Evolutionary conservation across 345 rosid genomes (phyloP), one percentile per base, ranked within the genome.

Genomic region (Lepidium africanum): DNA sequence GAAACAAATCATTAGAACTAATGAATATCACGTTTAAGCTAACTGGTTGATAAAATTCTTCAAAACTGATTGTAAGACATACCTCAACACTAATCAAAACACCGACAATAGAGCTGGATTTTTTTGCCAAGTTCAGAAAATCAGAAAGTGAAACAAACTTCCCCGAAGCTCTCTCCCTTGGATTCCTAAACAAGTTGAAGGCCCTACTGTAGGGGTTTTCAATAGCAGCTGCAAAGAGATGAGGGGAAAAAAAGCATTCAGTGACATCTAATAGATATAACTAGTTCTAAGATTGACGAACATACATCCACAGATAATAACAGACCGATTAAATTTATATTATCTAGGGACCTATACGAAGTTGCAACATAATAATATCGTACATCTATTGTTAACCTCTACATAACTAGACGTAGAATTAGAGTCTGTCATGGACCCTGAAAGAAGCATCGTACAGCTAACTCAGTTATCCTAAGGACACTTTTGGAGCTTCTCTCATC

Each of bases 21-120:
- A 13, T 0, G 7, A 64, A 39, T 37, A 48, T 65, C 71, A 15
- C 3, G 11, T 41, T 36, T 38, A 16, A 3, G 36, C 42, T 63
- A n/a, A 13, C 33, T 35, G 0, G 23, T 36, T 3, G 1, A 37
- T 5, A n/a, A 4, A 75, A 49, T 2, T 17, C 43, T 12, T 4
- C 32, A 21, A 6, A 74, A 36, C 30, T 37, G 57, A 61, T 30
- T 21, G 40, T 38, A 63, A 62, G 25, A 63, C 9, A 73, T 65
- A 91, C 99, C 86, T 91, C 97, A 46, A 94, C 86, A 77, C 78
- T 70, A 72, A 94, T 83, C 78, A 87, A 80, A 79, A 91, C 82
- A 56, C 97, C 93, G 8, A 78, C 39, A 37, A 91, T 81, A 43
- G 97, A 80, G 77, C 54, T 80, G 36, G 87, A 30, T 19, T 76